Evolutionary conservation across 108 stramenopile genomes (phyloP), one percentile per base, ranked within the genome.

Genomic region (Cafeteria roenbergensis): DNA sequence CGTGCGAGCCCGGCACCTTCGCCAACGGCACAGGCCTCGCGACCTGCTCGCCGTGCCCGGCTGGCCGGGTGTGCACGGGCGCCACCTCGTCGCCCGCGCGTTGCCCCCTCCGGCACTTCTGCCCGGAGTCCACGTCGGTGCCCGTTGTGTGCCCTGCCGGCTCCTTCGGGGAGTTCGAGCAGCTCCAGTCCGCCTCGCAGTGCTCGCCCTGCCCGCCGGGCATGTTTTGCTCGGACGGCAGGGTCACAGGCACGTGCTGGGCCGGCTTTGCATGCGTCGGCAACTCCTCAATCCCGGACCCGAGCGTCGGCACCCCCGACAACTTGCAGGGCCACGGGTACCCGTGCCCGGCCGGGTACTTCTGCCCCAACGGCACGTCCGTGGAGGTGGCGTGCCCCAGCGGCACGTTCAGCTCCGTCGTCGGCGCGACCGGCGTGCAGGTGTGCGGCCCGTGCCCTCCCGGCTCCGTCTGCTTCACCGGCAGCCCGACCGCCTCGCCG

Each of bases 21-120:
- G 33, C 52, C 31, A 2, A 51, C 1, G 36, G 34, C 56, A 36
- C 38, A n/a, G 72, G 67, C 34, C 32, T 30, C 22, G 59, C 52
- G 0, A 33, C 8, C 12, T 73, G 72, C 56, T 24, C 42, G 25
- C 28, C 17, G 9, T 73, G 72, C 67, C 65, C 52, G 0, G 66
- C 34, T 25, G 67, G 72, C 0, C 53, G 25, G 8, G 68, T 52
- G 22, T 73, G 72, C 55, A 62, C 48, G 1, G 62, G 57, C 38
- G 36, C 26, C 37, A 73, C 72, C 8, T 24, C 30, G 4, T 0
- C 2, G 6, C 31, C 42, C 38, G 12, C 56, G n/a, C 24, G 32
- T n/a, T 79, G 78, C 51, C 78, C 78, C 14, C 56, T 12, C n/a
- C 78, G 82, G 22, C 61, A 35, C 48, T 83, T 74, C 58, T 83